phyloP scores from a whole-genome alignment of 1,139 yeast genomes.

The Kluyveromyces sp. region DNA sequence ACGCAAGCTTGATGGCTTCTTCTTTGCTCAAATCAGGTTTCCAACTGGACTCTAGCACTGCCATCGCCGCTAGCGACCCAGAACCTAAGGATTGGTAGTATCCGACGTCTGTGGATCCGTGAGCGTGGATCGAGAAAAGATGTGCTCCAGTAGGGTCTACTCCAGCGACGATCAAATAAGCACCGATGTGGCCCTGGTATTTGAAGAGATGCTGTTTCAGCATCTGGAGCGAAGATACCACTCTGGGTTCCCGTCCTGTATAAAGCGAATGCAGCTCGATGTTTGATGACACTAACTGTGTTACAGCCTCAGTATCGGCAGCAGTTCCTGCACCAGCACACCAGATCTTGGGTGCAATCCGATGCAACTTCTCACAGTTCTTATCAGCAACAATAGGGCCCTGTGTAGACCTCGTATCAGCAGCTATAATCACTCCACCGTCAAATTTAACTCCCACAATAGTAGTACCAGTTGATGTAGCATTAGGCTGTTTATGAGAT shows the following conservation, averaged over 20 bases:
- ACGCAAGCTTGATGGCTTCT: slow-evolving; percentile 82
- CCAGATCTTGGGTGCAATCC: slow-evolving; percentile 92
- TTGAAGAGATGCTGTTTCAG: slow-evolving; percentile 91
- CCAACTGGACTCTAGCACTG: slow-evolving; percentile 88
- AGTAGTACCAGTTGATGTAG: slow-evolving; percentile 97
- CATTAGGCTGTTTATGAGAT: slow-evolving; percentile 74
- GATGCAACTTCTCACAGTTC: slow-evolving; percentile 92
- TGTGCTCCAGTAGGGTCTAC: slow-evolving; percentile 95
- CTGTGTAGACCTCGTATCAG: slow-evolving; percentile 96
- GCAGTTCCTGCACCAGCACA: slow-evolving; percentile 99
- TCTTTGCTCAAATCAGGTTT: slow-evolving; percentile 68
- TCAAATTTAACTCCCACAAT: slow-evolving; percentile 91
- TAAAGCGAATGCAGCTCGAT: slow-evolving; percentile 82
- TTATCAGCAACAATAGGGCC: slow-evolving; percentile 96
- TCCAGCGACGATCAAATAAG: slow-evolving; percentile 94
- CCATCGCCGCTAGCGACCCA: slow-evolving; percentile 99
- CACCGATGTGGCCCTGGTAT: slow-evolving; percentile 96
- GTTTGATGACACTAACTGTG: slow-evolving; percentile 85
- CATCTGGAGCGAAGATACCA: slow-evolving; percentile 86
- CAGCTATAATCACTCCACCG: slow-evolving; percentile 95
- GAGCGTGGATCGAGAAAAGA: slow-evolving; percentile 89
- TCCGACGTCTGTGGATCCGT: slow-evolving; percentile 95
- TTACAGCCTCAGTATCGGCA: slow-evolving; percentile 98
- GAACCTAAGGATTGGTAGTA: slow-evolving; percentile 89
- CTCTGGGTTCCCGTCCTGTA: slow-evolving; percentile 83